These are phyloP conservation scores for Sugiyamaella floridensis DNA, from an alignment of 805 yeast genomes.

Conservation along the genomic window DNA sequence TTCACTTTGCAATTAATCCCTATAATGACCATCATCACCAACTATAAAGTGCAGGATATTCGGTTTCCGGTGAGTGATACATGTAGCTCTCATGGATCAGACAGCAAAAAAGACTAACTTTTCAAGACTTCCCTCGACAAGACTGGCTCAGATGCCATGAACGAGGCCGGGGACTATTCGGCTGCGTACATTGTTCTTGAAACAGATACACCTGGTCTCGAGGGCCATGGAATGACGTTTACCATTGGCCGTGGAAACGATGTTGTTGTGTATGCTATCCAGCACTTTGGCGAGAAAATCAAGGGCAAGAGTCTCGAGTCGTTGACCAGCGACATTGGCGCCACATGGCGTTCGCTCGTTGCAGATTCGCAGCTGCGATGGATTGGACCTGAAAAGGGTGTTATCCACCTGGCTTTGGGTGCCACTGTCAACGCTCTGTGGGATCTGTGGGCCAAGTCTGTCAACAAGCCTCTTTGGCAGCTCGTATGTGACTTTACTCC, in stretches of 20 bases:
- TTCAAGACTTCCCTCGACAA: constrained; percentile 33
- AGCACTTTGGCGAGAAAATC: constrained; percentile 34
- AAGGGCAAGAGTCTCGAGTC: constrained; percentile 30
- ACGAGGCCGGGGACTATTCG: constrained; percentile 36
- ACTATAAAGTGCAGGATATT: constrained; percentile 29
- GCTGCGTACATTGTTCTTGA: constrained; percentile 34
- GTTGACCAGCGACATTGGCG: constrained; percentile 35
- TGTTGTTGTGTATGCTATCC: constrained; percentile 32
- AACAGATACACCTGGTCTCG: constrained; percentile 28
- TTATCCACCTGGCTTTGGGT: constrained; percentile 37
- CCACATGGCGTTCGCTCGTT: constrained; percentile 37
- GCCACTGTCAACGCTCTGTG: constrained; percentile 38
- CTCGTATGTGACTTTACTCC: constrained; percentile 38
- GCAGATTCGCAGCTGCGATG: constrained; percentile 38
- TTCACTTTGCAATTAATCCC: not conserved
- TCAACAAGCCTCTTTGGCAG: constrained; percentile 37
- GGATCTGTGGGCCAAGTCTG: constrained; percentile 39
- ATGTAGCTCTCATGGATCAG: not conserved
- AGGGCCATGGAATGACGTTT: constrained; percentile 40
- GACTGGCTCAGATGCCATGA: constrained; percentile 40
- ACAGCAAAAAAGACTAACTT: not conserved
- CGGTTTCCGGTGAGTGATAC: constrained; percentile 30
- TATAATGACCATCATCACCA: constrained; percentile 25
- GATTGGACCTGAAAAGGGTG: constrained; percentile 42
- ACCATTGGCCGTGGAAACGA: constrained; percentile 37